These are phyloP conservation scores for Tulasnella sp. DNA, from an alignment of 768 basidiomycete genomes.

Conservation along the genomic window DNA sequence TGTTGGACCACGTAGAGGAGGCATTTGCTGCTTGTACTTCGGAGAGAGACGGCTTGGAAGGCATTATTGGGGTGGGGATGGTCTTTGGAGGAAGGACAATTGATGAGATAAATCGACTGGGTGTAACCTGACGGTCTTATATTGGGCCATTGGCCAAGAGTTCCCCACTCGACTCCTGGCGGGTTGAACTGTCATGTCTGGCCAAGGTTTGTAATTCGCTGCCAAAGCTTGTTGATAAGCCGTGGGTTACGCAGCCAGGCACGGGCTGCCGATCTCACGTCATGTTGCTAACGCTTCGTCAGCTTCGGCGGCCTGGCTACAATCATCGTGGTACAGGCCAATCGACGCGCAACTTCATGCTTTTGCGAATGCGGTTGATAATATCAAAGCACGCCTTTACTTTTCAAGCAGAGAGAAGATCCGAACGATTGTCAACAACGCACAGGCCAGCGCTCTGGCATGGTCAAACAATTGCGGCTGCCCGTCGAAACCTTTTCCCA, in stretches of 20 bases:
- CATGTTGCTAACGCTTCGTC: neutral
- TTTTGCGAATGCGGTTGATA: too few species aligned
- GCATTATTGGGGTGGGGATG: neutral
- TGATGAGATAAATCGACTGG: neutral
- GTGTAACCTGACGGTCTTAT: too few species aligned
- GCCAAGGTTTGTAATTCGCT: neutral
- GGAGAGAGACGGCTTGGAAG: constrained; percentile 22
- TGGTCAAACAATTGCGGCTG: too few species aligned
- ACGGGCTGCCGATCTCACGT: neutral
- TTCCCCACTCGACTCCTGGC: too few species aligned
- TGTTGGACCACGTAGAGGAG: constrained; percentile 10
- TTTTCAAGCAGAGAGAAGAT: too few species aligned
- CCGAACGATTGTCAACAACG: too few species aligned
- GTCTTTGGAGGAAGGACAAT: neutral
- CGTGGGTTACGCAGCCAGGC: too few species aligned
- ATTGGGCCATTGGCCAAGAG: too few species aligned
- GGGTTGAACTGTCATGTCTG: too few species aligned
- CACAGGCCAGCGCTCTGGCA: too few species aligned
- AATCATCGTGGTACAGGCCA: neutral
- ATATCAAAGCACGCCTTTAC: too few species aligned
- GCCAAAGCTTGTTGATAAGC: neutral
- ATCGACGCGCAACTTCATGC: neutral
- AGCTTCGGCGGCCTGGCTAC: neutral
- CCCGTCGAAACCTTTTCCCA: too few species aligned
- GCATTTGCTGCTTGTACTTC: constrained; percentile 17